Percentiles rank a stretch among this genome's conserved stretches.
Conservation (phyloP, 768 basidiomycete genomes). For the Coprinopsis marcescibilis region DNA sequence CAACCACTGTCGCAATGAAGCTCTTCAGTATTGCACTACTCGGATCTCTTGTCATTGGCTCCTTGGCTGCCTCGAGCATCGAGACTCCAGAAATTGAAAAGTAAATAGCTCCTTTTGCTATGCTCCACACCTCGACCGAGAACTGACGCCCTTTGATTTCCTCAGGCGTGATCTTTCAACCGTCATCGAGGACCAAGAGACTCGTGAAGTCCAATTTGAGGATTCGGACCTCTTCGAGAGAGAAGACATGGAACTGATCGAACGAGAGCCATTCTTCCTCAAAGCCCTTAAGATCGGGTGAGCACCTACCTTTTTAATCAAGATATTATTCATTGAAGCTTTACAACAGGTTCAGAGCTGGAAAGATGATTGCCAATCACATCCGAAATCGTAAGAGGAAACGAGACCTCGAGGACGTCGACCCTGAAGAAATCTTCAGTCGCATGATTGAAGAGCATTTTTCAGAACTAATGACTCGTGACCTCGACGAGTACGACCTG, state of each 20-base stretch:
- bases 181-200: not conserved
- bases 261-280: not conserved
- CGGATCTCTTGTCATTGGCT: not conserved
- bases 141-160: too few species aligned
- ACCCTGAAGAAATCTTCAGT: not conserved
- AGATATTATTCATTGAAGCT: not conserved
- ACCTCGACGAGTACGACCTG: too few species aligned
- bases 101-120: too few species aligned
- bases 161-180: not conserved
- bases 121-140: too few species aligned
- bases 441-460: not conserved
- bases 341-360: not conserved
- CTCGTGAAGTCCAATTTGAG: not conserved
- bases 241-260: not conserved
- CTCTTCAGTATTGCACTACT: not conserved
- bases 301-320: not conserved
- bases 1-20: not conserved
- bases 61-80: not conserved
- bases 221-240: not conserved
- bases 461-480: too few species aligned
- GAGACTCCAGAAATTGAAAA: not conserved
- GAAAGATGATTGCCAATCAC: not conserved
- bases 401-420: not conserved
- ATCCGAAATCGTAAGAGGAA: not conserved
- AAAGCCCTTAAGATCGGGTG: not conserved